Conservation (phyloP, 345 rosid species). For the Crucihimalaya himalaica region DNA sequence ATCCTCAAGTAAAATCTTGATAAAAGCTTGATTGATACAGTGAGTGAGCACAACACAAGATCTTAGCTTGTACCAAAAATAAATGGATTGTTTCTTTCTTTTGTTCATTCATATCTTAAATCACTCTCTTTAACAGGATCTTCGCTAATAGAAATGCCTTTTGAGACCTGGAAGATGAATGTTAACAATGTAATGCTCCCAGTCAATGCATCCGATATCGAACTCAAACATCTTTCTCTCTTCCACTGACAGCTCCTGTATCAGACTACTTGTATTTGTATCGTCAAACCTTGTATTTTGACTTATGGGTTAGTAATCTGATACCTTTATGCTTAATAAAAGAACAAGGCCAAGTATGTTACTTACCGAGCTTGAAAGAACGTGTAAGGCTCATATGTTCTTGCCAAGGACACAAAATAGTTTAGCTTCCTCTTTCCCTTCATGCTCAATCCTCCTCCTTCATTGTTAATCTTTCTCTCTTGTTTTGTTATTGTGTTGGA, state of each 20-base stretch:
- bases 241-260: slow-evolving; percentile 38
- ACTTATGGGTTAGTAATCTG: neutral
- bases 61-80: too few relatives aligned
- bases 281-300: slow-evolving; percentile 39
- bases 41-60: neutral
- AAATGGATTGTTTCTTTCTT: too few relatives aligned
- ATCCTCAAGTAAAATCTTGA: too few relatives aligned
- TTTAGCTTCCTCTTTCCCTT: slow-evolving; percentile 18
- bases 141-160: neutral
- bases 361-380: slow-evolving; percentile 30
- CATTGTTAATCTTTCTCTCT: neutral
- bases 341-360: neutral
- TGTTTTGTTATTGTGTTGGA: slow-evolving; percentile 9
- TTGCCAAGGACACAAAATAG: slow-evolving; percentile 25
- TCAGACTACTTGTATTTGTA: slow-evolving; percentile 34
- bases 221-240: slow-evolving; percentile 42
- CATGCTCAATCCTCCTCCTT: neutral
- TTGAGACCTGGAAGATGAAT: slow-evolving; percentile 45
- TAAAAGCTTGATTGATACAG: neutral
- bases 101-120: neutral
- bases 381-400: slow-evolving; percentile 26
- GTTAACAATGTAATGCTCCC: slow-evolving; percentile 43
- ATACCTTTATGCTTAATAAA: neutral
- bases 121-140: neutral
- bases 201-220: slow-evolving; percentile 40